Evolutionary conservation across 2,329 filamentous ascomycete genomes (phyloP).

Genomic region (Hypoxylon sp.): DNA sequence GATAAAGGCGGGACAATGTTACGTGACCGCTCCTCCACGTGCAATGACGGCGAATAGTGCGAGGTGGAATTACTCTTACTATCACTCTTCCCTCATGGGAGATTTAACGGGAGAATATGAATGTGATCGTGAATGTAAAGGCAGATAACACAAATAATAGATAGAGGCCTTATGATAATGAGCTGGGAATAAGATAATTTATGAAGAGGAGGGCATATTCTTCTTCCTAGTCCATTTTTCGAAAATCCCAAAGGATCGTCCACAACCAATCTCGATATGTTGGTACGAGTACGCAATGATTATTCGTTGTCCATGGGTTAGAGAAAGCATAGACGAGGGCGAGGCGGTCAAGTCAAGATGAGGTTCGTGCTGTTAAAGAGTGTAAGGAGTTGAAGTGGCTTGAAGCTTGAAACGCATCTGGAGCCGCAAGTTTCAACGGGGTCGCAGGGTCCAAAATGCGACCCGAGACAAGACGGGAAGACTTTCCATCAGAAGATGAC

Average conservation of each 20-base stretch:
- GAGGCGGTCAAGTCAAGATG: conserved; percentile 28
- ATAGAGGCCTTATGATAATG: not conserved
- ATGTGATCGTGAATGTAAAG: too few relatives aligned
- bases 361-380: conserved; percentile 28
- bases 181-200: not conserved
- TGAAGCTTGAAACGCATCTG: conserved; percentile 42
- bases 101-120: not conserved
- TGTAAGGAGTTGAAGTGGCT: conserved; percentile 31
- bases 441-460: conserved; percentile 39
- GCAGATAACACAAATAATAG: not conserved
- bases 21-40: conserved; percentile 33
- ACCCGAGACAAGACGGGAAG: conserved; percentile 37
- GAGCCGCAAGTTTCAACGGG: conserved; percentile 41
- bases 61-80: conserved; percentile 14
- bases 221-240: not conserved
- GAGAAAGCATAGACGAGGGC: conserved; percentile 6
- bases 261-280: not conserved
- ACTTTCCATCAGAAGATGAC: conserved; percentile 32
- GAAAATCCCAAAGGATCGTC: not conserved
- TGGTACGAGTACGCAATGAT: conserved; percentile 5
- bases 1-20: conserved; percentile 25
- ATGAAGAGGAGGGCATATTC: not conserved
- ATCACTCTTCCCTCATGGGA: too few relatives aligned
- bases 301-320: conserved; percentile 2
- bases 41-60: conserved; percentile 19